Evolutionary conservation across 1,284 basidiomycete species (phyloP), one percentile per base, ranked within the genome.

Genomic region (Tylopilus sp.): DNA sequence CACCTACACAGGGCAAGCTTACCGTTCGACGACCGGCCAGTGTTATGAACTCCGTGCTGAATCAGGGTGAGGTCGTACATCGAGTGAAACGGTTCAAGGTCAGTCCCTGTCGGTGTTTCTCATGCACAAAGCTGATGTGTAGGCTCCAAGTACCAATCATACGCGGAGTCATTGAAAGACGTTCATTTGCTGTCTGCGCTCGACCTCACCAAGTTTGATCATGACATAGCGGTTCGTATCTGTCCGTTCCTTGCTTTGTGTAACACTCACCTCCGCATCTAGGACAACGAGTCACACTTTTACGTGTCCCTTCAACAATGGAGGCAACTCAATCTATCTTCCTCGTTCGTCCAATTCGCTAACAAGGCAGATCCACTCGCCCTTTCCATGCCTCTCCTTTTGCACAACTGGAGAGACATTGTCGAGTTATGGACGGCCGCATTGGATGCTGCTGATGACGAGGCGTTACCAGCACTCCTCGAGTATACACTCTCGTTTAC

Each of bases 251-350:
- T 1, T 23, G 15, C 15, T 34, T 30, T n/a, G 39, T 51, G 34
- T 26, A 6, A 25, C 21, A 31, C 52, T 28, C 26, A 26, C 35
- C 30, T 30, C 41, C 11, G 10, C 6, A n/a, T 35, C 6, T 30
- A 89, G 84, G 85, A 89, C 53, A 78, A 79, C 58, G 78, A 82
- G 51, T 88, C 85, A 0, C 82, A 86, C 59, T 90, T 91, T 59
- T 78, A 83, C 49, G 74, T 78, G 57, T 75, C 83, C 1, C 71
- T 92, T 25, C 72, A 80, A 23, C 79, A 86, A 55, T 89, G 86
- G 85, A 73, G 77, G 53, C 84, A 90, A 56, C 78, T 94, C 45
- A 92, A 90, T 65, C 79, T 95, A 25, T 78, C 89, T 0, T 79
- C 85, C 0, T 75, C 82, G 0, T 95, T 93, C 67, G 72, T 91